A percentile compares a stretch with the other conserved stretches of the same genome.
These are phyloP conservation scores for Dactylonectria macrodidyma DNA, from an alignment of 2,329 filamentous ascomycete species.

Conservation along the genomic window DNA sequence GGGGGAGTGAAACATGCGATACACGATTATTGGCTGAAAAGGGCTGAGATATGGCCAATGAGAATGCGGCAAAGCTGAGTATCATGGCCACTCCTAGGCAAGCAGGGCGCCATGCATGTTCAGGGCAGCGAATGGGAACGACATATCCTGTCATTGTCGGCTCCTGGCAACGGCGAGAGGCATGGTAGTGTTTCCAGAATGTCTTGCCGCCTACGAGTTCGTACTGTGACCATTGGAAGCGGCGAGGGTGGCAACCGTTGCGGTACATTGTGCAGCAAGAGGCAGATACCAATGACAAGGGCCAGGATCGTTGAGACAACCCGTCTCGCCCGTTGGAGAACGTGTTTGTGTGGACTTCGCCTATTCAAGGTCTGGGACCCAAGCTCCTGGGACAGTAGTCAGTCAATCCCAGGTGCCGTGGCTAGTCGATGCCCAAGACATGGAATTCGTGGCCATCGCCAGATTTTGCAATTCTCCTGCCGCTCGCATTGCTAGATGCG, in stretches of 20 bases:
- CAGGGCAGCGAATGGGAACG: conserved; percentile 42
- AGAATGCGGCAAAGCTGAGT: conserved; percentile 25
- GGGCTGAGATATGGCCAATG: conserved; percentile 38
- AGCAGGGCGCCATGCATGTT: conserved; percentile 41
- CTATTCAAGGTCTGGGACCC: conserved; percentile 8
- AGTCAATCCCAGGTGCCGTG: conserved; percentile 1
- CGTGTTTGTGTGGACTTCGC: conserved; percentile 18
- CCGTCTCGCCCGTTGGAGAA: conserved; percentile 24
- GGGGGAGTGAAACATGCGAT: conserved; percentile 44
- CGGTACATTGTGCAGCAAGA: conserved; percentile 10
- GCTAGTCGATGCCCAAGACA: conserved; percentile 9
- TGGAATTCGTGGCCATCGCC: background rate
- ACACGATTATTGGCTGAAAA: conserved; percentile 45
- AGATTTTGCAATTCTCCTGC: conserved; percentile 16
- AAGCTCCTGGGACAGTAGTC: conserved; percentile 20
- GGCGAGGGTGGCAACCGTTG: conserved; percentile 18
- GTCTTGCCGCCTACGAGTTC: conserved; percentile 26
- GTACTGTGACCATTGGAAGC: conserved; percentile 15
- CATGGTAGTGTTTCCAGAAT: conserved; percentile 35
- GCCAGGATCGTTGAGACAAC: conserved; percentile 18
- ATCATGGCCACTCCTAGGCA: conserved; percentile 34
- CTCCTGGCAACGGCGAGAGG: conserved; percentile 25
- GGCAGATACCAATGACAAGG: conserved; percentile 11
- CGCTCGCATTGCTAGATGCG: conserved; percentile 15
- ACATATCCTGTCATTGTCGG: conserved; percentile 7